Evolutionary conservation across 2,329 filamentous ascomycete genomes (phyloP).

Genomic region (Aspergillus felis): DNA sequence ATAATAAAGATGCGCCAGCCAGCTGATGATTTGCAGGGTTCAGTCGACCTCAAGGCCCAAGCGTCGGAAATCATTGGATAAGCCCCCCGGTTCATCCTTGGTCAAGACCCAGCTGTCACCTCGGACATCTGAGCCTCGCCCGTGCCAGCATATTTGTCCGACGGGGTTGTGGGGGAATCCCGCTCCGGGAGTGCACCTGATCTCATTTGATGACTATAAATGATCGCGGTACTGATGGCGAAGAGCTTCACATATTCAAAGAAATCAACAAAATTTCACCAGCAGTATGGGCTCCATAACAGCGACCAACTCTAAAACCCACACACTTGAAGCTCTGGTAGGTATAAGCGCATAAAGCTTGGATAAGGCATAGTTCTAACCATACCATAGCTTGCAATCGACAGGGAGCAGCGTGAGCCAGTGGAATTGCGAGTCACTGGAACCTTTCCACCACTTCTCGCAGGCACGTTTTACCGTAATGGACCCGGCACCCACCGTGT

Average conservation of each 20-base stretch:
- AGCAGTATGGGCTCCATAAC: not conserved
- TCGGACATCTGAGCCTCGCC: not conserved
- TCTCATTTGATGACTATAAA: not conserved
- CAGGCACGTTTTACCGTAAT: constrained; percentile 67
- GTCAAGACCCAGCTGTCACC: too few species aligned
- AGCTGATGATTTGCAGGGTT: too few species aligned
- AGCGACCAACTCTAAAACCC: not conserved
- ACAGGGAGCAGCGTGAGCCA: constrained; percentile 56
- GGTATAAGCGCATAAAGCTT: not conserved
- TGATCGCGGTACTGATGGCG: not conserved
- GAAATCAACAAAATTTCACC: not conserved
- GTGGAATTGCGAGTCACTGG: constrained; percentile 60
- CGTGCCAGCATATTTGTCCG: not conserved
- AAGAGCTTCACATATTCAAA: not conserved
- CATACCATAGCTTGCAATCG: not conserved
- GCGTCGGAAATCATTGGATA: too few species aligned
- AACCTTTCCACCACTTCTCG: constrained; percentile 63
- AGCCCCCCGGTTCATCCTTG: too few species aligned
- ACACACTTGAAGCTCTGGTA: not conserved
- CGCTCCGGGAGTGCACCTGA: not conserved
- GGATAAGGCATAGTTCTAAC: not conserved
- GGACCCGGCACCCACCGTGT: constrained; percentile 64
- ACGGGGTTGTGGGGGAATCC: not conserved
- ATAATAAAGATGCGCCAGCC: too few species aligned
- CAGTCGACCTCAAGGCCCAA: too few species aligned